Conservation (phyloP, 805 yeast genomes). For the Suhomyces prunicola region DNA sequence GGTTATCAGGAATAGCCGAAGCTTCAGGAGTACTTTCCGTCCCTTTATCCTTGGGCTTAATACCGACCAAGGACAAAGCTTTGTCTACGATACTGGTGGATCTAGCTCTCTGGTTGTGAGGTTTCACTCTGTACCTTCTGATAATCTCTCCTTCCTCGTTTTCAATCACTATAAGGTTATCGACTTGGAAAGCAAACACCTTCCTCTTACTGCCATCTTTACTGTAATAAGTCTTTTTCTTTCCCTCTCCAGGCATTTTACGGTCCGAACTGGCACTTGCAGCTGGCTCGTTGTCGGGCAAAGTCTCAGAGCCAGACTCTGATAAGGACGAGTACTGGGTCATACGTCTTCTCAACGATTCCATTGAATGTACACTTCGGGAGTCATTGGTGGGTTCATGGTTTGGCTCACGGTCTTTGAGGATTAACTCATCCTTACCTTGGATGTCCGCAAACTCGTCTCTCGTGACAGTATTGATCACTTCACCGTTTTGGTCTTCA, state of each 20-base stretch:
- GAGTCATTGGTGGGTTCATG: not conserved
- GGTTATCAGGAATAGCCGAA: conserved; percentile 1
- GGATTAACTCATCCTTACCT: not conserved
- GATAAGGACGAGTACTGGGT: conserved; percentile 30
- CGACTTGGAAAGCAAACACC: conserved; percentile 75
- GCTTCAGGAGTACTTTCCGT: not conserved
- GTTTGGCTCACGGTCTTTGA: not conserved
- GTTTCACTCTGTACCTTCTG: conserved; percentile 72
- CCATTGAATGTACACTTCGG: conserved; percentile 38
- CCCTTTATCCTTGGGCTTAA: conserved; percentile 25
- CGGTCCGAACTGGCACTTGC: not conserved
- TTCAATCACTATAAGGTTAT: conserved; percentile 76
- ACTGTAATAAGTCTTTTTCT: conserved; percentile 25
- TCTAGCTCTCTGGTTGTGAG: conserved; percentile 37
- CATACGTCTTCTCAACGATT: conserved; percentile 36
- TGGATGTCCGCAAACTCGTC: conserved; percentile 25
- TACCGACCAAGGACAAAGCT: conserved; percentile 56
- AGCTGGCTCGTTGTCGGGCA: conserved; percentile 7
- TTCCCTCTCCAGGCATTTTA: conserved; percentile 1
- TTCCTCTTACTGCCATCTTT: conserved; percentile 29
- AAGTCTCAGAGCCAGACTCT: conserved; percentile 8
- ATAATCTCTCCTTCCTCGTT: conserved; percentile 90
- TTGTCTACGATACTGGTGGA: conserved; percentile 41
- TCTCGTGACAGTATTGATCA: conserved; percentile 46
- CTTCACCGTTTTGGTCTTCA: conserved; percentile 84